phyloP scores from a whole-genome alignment of 2,329 filamentous ascomycete genomes.

The Talaromyces sp. region DNA sequence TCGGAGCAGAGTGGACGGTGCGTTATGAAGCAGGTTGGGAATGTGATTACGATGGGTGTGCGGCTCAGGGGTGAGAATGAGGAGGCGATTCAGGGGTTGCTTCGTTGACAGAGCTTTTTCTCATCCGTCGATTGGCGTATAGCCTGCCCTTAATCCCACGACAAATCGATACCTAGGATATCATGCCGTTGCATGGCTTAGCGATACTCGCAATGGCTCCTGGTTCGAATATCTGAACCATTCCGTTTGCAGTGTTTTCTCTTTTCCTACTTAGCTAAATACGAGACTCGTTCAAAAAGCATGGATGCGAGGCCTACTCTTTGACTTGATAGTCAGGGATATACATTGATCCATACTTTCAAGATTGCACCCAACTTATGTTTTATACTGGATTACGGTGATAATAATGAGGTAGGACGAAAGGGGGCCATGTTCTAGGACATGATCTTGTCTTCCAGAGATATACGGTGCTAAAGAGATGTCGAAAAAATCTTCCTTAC shows the following conservation, averaged over 20 bases:
- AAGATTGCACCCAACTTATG: too few species aligned
- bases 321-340: too few species aligned
- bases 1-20: not conserved
- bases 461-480: too few species aligned
- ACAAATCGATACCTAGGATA: not conserved
- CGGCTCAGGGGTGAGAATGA: not conserved
- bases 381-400: too few species aligned
- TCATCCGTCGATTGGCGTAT: not conserved
- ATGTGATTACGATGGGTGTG: not conserved
- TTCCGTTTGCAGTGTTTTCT: not conserved
- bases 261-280: not conserved
- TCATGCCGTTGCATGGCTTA: not conserved
- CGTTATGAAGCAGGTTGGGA: not conserved
- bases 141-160: not conserved
- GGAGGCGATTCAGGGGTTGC: not conserved
- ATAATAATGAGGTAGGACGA: too few species aligned
- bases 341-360: too few species aligned
- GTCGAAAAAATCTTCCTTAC: too few species aligned
- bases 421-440: too few species aligned
- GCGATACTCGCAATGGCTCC: not conserved
- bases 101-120: not conserved
- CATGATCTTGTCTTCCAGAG: too few species aligned
- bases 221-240: not conserved
- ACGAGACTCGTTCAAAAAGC: too few species aligned
- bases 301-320: too few species aligned